Base-by-base conservation (phyloP, 768 basidiomycete genomes). In the Postia placenta region DNA sequence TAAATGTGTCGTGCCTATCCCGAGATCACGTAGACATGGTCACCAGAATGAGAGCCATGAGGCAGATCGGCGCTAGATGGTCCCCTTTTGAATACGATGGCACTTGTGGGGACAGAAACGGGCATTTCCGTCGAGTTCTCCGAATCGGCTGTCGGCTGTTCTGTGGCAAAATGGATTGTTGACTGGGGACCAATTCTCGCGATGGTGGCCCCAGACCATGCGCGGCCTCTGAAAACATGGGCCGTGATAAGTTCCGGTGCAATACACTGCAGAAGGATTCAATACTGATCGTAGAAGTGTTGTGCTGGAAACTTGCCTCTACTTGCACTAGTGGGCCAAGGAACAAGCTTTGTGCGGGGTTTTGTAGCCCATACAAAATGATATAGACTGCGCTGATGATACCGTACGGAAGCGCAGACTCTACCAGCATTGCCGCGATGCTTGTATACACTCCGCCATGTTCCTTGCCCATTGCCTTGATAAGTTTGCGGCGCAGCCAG, bases 391-490 rank as follows among this genome's bases (percentile, higher is more conserved):
- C 33, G 12, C 56, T 52, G 26, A 55, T 51, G 49, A 56, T 45
- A 20, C 60, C 53, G 37, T 60, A 63, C 11, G 60, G 57, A 17
- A 53, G 28, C 2, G 55, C 58, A 22, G 39, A 61, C 56, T 65
- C 64, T 48, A 64, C 53, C 45, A 59, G 50, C 57, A 65, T 64
- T 33, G 64, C 54, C 25, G 58, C 57, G 38, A 63, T 56, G 42
- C 55, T 49, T 17, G 39, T 41, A 47, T 59, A 59, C 5, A 48
- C 37, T 41, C 23, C 20, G 9, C 36, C 50, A 43, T 53, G 41
- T 11, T 53, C 44, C 3, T 9, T 6, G 28, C 58, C 53, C 28
- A 59, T n/a, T n/a, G 44, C 25, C 4, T 22, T 46, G 37, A 54
- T 56, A 37, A 57, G 47, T 3, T 51, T 51, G n/a, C 64, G 59